These are phyloP conservation scores for Eutypa lata DNA, from an alignment of 2,329 filamentous ascomycete species.

Conservation along the genomic window DNA sequence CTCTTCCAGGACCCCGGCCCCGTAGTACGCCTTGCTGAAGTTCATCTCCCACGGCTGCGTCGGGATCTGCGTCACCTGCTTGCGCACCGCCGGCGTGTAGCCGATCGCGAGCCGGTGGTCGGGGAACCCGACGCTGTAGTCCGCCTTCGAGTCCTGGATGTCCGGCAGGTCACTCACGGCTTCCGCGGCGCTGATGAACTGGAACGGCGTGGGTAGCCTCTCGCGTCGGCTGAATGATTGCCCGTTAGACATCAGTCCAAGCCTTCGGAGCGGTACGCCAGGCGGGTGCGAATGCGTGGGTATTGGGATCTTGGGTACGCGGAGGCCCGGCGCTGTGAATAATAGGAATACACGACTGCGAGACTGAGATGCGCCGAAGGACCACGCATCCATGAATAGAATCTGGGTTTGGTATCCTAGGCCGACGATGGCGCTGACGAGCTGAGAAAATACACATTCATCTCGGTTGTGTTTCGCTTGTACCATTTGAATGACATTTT, in stretches of 20 bases:
- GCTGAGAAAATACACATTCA: conserved; percentile 68
- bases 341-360: conserved; percentile 68
- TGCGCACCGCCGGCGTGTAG: conserved; percentile 35
- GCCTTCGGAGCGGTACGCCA: conserved; percentile 20
- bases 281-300: conserved; percentile 62
- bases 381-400: conserved; percentile 67
- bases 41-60: conserved; percentile 53
- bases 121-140: conserved; percentile 61
- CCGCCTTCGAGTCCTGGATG: conserved; percentile 59
- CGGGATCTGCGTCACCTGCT: conserved; percentile 57
- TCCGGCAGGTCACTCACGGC: conserved; percentile 58
- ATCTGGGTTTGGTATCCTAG: conserved; percentile 74
- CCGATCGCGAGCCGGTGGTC: conserved; percentile 60
- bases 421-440: conserved; percentile 70
- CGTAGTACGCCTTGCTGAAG: conserved; percentile 43
- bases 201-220: conserved; percentile 55
- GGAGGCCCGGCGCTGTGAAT: conserved; percentile 65
- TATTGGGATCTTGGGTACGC: conserved; percentile 52
- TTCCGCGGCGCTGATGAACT: conserved; percentile 50
- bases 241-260: conserved; percentile 61
- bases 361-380: conserved; percentile 62
- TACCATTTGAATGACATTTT: conserved; percentile 72
- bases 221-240: conserved; percentile 55
- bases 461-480: conserved; percentile 41
- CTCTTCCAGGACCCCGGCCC: conserved; percentile 31